phyloP scores from a whole-genome alignment of 805 yeast species.

The Ogataea saltuana region DNA sequence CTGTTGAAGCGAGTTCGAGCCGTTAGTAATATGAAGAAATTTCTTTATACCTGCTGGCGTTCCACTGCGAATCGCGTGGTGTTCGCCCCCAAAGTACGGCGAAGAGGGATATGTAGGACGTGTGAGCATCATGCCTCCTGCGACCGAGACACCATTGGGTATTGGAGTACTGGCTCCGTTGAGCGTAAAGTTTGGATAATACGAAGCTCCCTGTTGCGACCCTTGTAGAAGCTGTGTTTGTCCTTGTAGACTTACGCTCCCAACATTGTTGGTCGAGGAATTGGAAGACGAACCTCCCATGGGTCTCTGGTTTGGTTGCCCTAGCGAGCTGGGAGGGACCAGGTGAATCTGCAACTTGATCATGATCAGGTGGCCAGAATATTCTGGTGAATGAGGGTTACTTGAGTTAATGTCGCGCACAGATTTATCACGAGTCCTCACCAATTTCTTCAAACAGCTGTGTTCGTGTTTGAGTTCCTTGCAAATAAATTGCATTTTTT shows the following conservation, averaged over 20 bases:
- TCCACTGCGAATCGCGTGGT: neutral
- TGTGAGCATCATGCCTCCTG: conserved; percentile 5
- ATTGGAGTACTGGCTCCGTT: conserved; percentile 34
- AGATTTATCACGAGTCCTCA: too few species aligned
- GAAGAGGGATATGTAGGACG: conserved; percentile 17
- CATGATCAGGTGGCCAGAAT: too few species aligned
- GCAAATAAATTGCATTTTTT: conserved; percentile 3
- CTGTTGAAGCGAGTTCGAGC: conserved; percentile 45
- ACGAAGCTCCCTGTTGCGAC: conserved; percentile 11
- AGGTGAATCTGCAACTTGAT: conserved; percentile 31
- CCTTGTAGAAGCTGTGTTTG: conserved; percentile 10
- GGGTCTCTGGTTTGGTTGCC: neutral
- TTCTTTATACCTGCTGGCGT: conserved; percentile 34
- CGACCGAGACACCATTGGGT: conserved; percentile 12
- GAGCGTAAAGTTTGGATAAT: conserved; percentile 18
- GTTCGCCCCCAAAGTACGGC: conserved; percentile 12
- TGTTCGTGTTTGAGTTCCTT: neutral
- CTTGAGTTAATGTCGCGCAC: too few species aligned
- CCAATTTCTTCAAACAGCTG: too few species aligned
- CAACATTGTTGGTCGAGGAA: conserved; percentile 8
- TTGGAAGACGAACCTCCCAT: conserved; percentile 1
- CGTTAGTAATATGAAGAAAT: conserved; percentile 64
- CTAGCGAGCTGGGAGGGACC: conserved; percentile 29
- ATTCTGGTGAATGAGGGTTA: too few species aligned
- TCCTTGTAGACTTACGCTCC: conserved; percentile 8